These are phyloP conservation scores for Trametes pubescens DNA, from an alignment of 1,284 basidiomycete genomes.

Conservation along the genomic window DNA sequence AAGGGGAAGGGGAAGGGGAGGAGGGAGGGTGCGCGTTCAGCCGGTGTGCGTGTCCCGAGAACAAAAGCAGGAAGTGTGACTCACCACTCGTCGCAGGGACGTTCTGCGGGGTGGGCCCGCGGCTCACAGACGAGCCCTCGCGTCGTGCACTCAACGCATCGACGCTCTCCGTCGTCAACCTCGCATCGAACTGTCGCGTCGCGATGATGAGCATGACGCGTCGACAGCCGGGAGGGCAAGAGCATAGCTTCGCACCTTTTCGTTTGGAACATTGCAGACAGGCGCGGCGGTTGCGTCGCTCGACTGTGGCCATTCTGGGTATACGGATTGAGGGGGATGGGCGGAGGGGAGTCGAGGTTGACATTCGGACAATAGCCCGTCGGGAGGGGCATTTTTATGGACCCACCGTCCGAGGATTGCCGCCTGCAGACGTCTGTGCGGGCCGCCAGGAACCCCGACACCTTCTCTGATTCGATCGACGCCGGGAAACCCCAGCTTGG, in stretches of 20 bases:
- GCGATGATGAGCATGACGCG: neutral
- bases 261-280: conserved; percentile 16
- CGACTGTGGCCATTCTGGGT: neutral
- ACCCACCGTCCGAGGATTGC: conserved; percentile 5
- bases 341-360: neutral
- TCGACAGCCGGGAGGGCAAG: neutral
- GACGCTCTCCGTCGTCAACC: neutral
- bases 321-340: neutral
- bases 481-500: neutral
- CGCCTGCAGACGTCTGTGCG: neutral
- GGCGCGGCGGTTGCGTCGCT: neutral
- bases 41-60: neutral
- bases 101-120: conserved; percentile 1
- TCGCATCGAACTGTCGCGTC: conserved; percentile 23
- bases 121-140: conserved; percentile 4
- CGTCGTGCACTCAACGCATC: conserved; percentile 22
- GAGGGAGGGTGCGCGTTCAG: neutral
- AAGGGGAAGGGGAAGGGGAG: neutral
- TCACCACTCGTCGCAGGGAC: conserved; percentile 27
- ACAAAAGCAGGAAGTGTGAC: neutral
- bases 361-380: neutral
- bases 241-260: conserved; percentile 19
- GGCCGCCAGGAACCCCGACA: neutral
- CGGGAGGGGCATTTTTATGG: neutral
- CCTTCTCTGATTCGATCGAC: conserved; percentile 26